Evolutionary conservation across 306 rosid species (phyloP).

Genomic region (Medicago lupulina): DNA sequence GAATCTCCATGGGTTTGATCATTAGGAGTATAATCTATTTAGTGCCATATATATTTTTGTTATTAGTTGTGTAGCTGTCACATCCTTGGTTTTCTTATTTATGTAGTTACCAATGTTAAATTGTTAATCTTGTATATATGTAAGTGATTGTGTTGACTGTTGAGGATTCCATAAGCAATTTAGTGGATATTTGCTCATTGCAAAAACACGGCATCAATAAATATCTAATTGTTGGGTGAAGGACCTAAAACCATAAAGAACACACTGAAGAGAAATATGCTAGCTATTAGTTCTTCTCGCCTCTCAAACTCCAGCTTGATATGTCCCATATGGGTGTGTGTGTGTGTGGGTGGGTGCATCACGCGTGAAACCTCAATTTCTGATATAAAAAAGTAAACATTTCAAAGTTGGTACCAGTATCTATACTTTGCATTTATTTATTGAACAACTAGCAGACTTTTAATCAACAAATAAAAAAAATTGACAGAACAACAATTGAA

Average conservation of each 20-base stretch:
- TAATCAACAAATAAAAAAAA: neutral
- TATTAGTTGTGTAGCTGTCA: neutral
- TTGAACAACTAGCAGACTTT: neutral
- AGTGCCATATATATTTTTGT: neutral
- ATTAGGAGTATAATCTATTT: neutral
- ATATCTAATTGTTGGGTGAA: neutral
- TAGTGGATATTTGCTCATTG: neutral
- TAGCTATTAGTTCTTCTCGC: neutral
- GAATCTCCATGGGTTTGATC: neutral
- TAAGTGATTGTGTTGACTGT: conserved; percentile 2
- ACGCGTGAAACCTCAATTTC: neutral
- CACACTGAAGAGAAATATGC: neutral
- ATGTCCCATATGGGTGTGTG: neutral
- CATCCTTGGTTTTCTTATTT: neutral
- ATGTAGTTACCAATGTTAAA: neutral
- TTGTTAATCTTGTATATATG: neutral
- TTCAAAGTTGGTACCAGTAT: neutral
- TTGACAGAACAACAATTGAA: neutral
- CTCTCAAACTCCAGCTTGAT: neutral
- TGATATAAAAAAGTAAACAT: neutral
- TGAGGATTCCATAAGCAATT: neutral
- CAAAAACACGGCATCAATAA: neutral
- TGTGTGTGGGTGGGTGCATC: neutral
- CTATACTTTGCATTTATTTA: neutral
- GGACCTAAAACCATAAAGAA: conserved; percentile 4